A percentile compares a stretch with the other conserved stretches of the same genome.
Evolutionary conservation across 345 rosid genomes (phyloP).

Genomic region (Geranium brycei): DNA sequence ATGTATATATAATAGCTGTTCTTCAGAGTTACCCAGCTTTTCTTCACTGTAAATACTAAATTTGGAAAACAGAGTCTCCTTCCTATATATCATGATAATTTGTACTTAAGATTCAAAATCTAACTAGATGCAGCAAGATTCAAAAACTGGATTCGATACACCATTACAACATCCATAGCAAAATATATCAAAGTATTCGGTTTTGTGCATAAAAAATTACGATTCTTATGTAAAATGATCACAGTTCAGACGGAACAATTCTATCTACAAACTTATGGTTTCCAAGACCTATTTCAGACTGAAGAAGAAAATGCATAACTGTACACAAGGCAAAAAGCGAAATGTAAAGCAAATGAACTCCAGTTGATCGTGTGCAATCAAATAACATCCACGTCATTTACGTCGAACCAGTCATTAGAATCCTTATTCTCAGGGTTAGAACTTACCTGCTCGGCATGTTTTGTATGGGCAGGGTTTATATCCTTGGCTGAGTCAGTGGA

Average conservation of each 20-base stretch:
- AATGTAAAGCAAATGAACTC: constrained; percentile 10
- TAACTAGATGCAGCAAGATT: too few species aligned
- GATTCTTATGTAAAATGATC: too few species aligned
- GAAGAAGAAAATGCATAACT: constrained; percentile 14
- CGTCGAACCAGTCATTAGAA: constrained; percentile 57
- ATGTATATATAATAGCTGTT: not conserved
- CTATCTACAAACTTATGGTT: constrained; percentile 37
- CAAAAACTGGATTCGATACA: too few species aligned
- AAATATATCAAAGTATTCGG: too few species aligned
- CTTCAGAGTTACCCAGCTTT: not conserved
- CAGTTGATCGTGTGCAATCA: constrained; percentile 10
- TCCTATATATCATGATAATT: too few species aligned
- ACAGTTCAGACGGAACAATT: constrained; percentile 9
- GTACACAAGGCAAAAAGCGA: constrained; percentile 17
- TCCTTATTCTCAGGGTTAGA: constrained; percentile 33
- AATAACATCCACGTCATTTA: constrained; percentile 47
- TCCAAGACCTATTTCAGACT: constrained; percentile 14
- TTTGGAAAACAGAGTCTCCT: too few species aligned
- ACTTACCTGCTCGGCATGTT: constrained; percentile 31
- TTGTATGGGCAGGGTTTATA: constrained; percentile 16
- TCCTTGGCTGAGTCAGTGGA: constrained; percentile 35
- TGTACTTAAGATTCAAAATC: too few species aligned
- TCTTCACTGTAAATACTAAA: too few species aligned
- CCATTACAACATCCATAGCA: too few species aligned
- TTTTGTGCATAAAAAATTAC: too few species aligned